A percentile compares a stretch with the other conserved stretches of the same genome.
Conservation (phyloP, 352 stramenopile species). For the Phytopythium montanum region DNA sequence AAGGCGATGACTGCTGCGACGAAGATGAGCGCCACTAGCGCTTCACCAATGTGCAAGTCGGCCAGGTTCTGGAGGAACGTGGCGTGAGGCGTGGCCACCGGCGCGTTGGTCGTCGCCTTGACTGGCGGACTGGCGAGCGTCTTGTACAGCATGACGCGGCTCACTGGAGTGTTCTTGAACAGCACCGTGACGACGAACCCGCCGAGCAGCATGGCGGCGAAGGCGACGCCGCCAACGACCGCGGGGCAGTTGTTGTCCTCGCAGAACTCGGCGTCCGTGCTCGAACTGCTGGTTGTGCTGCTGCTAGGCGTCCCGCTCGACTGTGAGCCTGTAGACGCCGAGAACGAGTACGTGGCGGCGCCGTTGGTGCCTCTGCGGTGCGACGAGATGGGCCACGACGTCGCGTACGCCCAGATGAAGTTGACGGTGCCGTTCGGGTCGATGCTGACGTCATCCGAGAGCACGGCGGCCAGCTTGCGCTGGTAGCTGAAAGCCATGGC, state of each 20-base stretch:
- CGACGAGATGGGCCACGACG: conserved; percentile 55
- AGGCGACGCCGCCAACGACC: conserved; percentile 51
- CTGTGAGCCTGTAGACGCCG: conserved; percentile 14
- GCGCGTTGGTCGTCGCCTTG: conserved; percentile 46
- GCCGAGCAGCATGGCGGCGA: conserved; percentile 46
- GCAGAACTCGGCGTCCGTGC: conserved; percentile 30
- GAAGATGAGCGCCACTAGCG: conserved; percentile 66
- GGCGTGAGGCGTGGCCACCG: conserved; percentile 29
- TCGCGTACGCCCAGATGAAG: conserved; percentile 76
- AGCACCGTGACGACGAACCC: conserved; percentile 41
- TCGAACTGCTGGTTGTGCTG: conserved; percentile 22
- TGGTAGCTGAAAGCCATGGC: conserved; percentile 72
- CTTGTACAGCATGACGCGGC: conserved; percentile 43
- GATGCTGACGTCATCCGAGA: conserved; percentile 45
- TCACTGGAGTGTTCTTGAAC: conserved; percentile 35
- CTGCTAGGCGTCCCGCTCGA: conserved; percentile 10
- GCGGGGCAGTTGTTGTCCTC: conserved; percentile 58
- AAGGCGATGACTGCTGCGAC: conserved; percentile 41
- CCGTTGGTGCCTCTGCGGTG: conserved; percentile 48
- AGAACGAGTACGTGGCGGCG: conserved; percentile 49
- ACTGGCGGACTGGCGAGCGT: conserved; percentile 43
- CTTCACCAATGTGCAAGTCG: conserved; percentile 58
- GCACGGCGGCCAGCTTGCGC: conserved; percentile 46
- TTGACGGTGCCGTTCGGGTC: conserved; percentile 23
- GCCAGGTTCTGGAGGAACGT: conserved; percentile 53